Base-by-base conservation (phyloP, 1,284 basidiomycete genomes). In the Flammula alnicola region DNA sequence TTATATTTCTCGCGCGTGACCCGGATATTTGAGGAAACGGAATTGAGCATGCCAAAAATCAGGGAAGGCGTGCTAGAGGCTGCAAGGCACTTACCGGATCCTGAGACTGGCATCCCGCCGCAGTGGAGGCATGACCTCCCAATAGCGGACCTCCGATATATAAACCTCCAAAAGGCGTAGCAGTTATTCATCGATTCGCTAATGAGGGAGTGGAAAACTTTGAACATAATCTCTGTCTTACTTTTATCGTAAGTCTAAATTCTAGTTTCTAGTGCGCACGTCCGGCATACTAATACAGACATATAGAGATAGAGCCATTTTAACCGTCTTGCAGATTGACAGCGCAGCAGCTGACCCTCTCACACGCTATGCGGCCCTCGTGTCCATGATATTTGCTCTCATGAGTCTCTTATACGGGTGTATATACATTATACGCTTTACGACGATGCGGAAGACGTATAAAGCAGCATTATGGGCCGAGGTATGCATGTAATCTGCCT, bases 401-500 rank as follows among this genome's bases (percentile, higher is more conserved):
- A 81, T 83, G 75, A 83, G 80, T 52, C 64, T 87, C 17, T 69
- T 74, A 2, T 85, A 76, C 56, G 83, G 84, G 0, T 82, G 82
- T 52, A 70, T 81, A 22, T 85, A 80, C 60, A 83, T 84, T 31
- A 68, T 86, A 14, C 73, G 81, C 19, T 86, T 86, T 52, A 77
- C 76, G 2, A 78, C 76, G 0, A 86, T 86, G 85, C 70, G 76
- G 19, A 78, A 70, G 54, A 83, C 84, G 75, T 71, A 80, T 59
- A 80, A 81, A 53, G 83, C 83, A 1, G 76, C 78, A 2, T 71
- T 75, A 39, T 86, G 83, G 82, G 81, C 82, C 1, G 75, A 82
- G 63, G 81, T 81, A 52, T n/a, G 73, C 37, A 8, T 17, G 19
- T 33, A 12, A 17, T 10, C 19, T 4, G 17, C 11, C 6, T 16